Percentiles rank a stretch among this genome's conserved stretches.
phyloP scores from a whole-genome alignment of 345 rosid genomes.

The Ceriops tagal region DNA sequence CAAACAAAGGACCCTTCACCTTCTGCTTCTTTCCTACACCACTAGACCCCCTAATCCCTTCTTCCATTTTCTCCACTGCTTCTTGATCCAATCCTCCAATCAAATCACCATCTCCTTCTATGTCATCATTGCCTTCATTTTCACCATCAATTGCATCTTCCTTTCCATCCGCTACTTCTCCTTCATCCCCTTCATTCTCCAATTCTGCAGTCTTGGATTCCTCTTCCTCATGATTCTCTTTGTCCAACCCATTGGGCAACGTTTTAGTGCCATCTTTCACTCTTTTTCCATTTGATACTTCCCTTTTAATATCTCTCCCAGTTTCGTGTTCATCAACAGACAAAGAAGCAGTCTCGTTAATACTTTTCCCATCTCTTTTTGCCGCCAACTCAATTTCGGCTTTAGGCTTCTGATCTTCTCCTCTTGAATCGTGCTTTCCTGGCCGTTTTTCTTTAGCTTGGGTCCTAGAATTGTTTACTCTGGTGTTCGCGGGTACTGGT shows the following conservation, averaged over 20 bases:
- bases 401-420: conserved; percentile 25
- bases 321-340: conserved; percentile 42
- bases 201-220: conserved; percentile 45
- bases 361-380: conserved; percentile 36
- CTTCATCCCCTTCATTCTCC: conserved; percentile 40
- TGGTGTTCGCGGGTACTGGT: conserved; percentile 52
- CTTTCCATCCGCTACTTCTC: conserved; percentile 47
- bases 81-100: conserved; percentile 47
- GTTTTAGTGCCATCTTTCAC: conserved; percentile 30
- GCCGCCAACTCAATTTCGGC: conserved; percentile 33
- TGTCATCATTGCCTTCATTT: conserved; percentile 40
- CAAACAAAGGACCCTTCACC: conserved; percentile 79
- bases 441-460: conserved; percentile 21
- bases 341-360: conserved; percentile 39
- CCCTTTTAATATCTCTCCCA: conserved; percentile 39
- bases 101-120: conserved; percentile 41
- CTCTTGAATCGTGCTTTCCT: conserved; percentile 28
- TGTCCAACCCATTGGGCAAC: conserved; percentile 31
- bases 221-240: conserved; percentile 39
- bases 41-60: conserved; percentile 31
- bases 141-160: conserved; percentile 46
- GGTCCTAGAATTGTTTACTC: conserved; percentile 15
- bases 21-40: conserved; percentile 44
- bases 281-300: conserved; percentile 32
- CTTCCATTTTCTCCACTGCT: conserved; percentile 41